Conservation (phyloP, 176 grass and related monocot genomes). For the Neostapfia colusana region DNA sequence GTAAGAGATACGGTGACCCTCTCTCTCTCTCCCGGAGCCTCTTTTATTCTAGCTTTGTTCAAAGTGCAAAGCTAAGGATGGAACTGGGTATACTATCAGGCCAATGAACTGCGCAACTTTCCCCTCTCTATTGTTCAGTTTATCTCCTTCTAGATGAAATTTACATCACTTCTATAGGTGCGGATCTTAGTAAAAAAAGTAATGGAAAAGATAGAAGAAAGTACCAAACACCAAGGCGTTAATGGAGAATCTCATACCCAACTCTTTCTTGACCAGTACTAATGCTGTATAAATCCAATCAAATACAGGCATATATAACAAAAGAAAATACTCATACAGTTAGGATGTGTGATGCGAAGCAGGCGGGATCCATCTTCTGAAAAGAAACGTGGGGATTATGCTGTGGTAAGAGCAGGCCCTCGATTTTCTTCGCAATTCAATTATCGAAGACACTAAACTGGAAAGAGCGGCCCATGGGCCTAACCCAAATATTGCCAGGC, state of each 20-base stretch:
- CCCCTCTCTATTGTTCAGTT: neutral
- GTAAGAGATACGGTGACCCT: neutral
- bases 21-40: neutral
- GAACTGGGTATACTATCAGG: neutral
- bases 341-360: too few species aligned
- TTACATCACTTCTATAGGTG: neutral
- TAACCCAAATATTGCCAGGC: neutral
- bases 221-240: neutral
- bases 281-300: neutral
- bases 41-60: slow-evolving; percentile 32
- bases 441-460: neutral
- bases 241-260: neutral
- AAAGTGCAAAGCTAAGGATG: slow-evolving; percentile 3
- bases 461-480: neutral
- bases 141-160: neutral
- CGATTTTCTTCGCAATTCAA: neutral
- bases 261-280: neutral
- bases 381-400: too few species aligned
- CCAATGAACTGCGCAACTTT: slow-evolving; percentile 17
- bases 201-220: neutral
- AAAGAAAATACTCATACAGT: neutral
- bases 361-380: too few species aligned
- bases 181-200: neutral
- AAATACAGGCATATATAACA: neutral
- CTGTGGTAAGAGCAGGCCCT: neutral